Evolutionary conservation across 257 asterid genomes (phyloP).

Genomic region (Solanum okadae): DNA sequence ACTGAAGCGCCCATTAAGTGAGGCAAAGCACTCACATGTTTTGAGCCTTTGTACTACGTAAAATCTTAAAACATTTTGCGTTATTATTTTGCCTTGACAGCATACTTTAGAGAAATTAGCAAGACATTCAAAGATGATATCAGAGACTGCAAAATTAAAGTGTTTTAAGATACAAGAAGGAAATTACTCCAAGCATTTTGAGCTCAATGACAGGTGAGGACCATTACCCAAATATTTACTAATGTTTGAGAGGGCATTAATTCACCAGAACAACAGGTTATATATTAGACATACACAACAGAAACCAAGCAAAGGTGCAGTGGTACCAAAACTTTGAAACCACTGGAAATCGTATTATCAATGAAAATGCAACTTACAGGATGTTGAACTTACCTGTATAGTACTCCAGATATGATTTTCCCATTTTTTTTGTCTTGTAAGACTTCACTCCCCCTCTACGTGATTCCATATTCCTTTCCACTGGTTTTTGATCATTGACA

Average conservation of each 20-base stretch:
- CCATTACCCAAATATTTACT: neutral
- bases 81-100: neutral
- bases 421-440: neutral
- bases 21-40: neutral
- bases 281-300: neutral
- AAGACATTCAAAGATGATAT: neutral
- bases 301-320: neutral
- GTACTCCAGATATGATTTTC: conserved; percentile 1
- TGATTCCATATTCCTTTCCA: neutral
- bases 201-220: neutral
- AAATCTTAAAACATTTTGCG: neutral
- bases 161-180: neutral
- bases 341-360: neutral
- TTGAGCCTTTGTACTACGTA: neutral
- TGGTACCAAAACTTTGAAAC: neutral
- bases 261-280: neutral
- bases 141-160: neutral
- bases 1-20: neutral
- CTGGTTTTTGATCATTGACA: neutral
- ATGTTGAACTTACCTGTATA: neutral
- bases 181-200: neutral
- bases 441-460: neutral
- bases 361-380: neutral
- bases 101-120: neutral
- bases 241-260: neutral